Conservation (phyloP, 495 filamentous ascomycete species). For the Trichoderma reesei region DNA sequence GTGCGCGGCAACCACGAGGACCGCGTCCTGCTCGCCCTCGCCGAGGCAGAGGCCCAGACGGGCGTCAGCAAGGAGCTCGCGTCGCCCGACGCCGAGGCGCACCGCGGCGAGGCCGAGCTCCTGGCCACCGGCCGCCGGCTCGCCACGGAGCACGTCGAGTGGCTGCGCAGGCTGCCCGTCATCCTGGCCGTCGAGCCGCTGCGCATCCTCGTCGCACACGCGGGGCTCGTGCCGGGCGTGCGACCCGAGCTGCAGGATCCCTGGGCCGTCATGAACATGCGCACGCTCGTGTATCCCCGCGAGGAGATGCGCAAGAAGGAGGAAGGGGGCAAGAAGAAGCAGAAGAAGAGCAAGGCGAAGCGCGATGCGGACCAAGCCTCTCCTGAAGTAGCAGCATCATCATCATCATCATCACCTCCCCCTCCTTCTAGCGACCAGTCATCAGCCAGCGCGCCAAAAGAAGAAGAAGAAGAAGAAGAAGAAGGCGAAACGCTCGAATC, state of each 20-base stretch:
- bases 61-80: constrained; percentile 9
- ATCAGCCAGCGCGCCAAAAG: background rate
- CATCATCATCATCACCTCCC: background rate
- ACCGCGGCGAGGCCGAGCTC: constrained; percentile 27
- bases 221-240: constrained; percentile 67
- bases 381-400: background rate
- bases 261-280: constrained; percentile 82
- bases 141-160: constrained; percentile 48
- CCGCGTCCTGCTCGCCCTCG: constrained; percentile 43
- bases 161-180: constrained; percentile 60
- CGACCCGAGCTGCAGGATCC: constrained; percentile 66
- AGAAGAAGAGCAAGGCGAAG: constrained; percentile 10
- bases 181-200: constrained; percentile 41
- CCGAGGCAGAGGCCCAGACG: background rate
- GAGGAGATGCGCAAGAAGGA: constrained; percentile 12
- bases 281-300: constrained; percentile 45
- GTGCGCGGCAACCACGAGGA: constrained; percentile 96
- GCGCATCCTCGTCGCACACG: constrained; percentile 71
- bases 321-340: background rate
- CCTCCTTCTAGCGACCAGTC: background rate
- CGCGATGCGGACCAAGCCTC: background rate
- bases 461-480: constrained; percentile 6
- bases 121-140: constrained; percentile 27
- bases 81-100: constrained; percentile 15
- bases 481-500: constrained; percentile 1